A percentile compares a stretch with the other conserved stretches of the same genome.
These are phyloP conservation scores for Peronospora belbahrii DNA, from an alignment of 352 stramenopile genomes.

Conservation along the genomic window DNA sequence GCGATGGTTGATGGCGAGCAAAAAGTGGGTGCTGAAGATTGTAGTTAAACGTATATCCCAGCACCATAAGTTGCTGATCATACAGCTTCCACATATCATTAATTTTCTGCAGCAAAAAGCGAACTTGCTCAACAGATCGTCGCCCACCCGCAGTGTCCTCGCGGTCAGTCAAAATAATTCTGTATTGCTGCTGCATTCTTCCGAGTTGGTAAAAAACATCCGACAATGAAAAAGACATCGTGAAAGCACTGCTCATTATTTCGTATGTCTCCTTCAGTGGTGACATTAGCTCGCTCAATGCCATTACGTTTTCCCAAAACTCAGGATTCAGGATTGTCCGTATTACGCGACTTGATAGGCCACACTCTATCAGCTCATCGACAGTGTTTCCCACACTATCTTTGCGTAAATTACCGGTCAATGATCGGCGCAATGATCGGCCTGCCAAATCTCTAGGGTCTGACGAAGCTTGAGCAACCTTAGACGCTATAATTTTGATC, in stretches of 20 bases:
- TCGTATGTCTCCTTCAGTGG: constrained; percentile 71
- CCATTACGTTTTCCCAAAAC: constrained; percentile 72
- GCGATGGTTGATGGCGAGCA: constrained; percentile 34
- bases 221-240: constrained; percentile 42
- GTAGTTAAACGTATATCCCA: constrained; percentile 73
- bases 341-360: constrained; percentile 32
- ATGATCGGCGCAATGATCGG: background rate
- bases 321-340: constrained; percentile 50
- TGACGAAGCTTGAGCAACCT: constrained; percentile 33
- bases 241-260: constrained; percentile 39
- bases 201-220: constrained; percentile 76
- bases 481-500: constrained; percentile 75
- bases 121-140: constrained; percentile 44
- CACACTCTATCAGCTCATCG: constrained; percentile 39
- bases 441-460: constrained; percentile 2
- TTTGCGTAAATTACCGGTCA: constrained; percentile 24
- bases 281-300: constrained; percentile 68
- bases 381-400: constrained; percentile 36
- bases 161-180: constrained; percentile 57
- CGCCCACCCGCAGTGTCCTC: constrained; percentile 46
- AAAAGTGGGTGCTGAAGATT: constrained; percentile 48
- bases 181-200: constrained; percentile 72
- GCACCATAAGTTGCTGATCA: constrained; percentile 59
- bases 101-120: constrained; percentile 47
- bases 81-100: constrained; percentile 73